These are phyloP conservation scores for Spathaspora gorwiae DNA, from an alignment of 805 yeast species.

Conservation along the genomic window DNA sequence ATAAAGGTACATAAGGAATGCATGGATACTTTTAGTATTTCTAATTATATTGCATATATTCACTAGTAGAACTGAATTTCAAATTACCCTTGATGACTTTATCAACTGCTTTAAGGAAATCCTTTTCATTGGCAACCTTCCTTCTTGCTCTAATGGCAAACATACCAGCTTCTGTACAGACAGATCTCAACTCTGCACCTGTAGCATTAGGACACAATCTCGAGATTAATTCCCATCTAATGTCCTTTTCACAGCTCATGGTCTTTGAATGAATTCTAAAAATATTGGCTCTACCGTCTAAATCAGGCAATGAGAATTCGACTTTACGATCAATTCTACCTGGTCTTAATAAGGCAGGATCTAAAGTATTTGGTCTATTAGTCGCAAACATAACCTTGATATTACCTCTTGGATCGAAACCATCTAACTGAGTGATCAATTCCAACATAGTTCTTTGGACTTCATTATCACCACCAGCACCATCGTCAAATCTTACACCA, in stretches of 20 bases:
- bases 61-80: slow-evolving; percentile 94
- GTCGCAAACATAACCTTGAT: slow-evolving; percentile 99
- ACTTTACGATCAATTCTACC: slow-evolving; percentile 99
- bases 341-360: slow-evolving; percentile 95
- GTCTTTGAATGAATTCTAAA: slow-evolving; percentile 96
- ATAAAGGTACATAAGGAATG: not conserved
- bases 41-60: slow-evolving; percentile 96
- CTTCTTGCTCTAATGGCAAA: slow-evolving; percentile 98
- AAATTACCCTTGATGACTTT: slow-evolving; percentile 98
- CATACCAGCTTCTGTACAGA: slow-evolving; percentile 99
- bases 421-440: slow-evolving; percentile 94
- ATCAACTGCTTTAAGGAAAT: slow-evolving; percentile 94
- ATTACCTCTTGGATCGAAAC: slow-evolving; percentile 98
- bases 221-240: slow-evolving; percentile 97
- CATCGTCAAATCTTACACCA: slow-evolving; percentile 99
- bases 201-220: slow-evolving; percentile 97
- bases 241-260: slow-evolving; percentile 96
- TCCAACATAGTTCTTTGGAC: slow-evolving; percentile 99
- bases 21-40: not conserved
- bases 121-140: slow-evolving; percentile 97
- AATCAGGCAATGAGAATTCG: slow-evolving; percentile 92
- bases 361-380: slow-evolving; percentile 95
- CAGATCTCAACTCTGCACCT: slow-evolving; percentile 97
- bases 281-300: slow-evolving; percentile 97
- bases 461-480: slow-evolving; percentile 99